Percentiles rank a stretch among this genome's conserved stretches.
phyloP scores from a whole-genome alignment of 495 filamentous ascomycete species.

The Baudoinia panamericana region DNA sequence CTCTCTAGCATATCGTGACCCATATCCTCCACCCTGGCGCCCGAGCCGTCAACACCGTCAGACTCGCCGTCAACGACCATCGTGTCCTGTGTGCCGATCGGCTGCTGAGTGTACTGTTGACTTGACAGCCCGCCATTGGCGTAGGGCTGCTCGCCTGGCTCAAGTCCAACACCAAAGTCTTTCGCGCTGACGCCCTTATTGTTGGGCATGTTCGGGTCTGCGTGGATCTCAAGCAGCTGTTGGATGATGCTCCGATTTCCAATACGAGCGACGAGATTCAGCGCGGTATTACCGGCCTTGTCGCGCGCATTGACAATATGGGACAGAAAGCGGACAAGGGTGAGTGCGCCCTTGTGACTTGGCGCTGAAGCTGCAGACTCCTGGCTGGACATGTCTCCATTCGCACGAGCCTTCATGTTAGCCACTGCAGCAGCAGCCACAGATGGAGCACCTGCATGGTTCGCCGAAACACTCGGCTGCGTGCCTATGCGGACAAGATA shows the following conservation, averaged over 20 bases:
- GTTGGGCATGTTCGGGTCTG: conserved; percentile 79
- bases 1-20: conserved; percentile 43
- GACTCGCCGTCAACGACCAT: conserved; percentile 2
- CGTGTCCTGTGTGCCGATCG: conserved; percentile 24
- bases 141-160: conserved; percentile 30
- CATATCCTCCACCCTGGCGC: conserved; percentile 22
- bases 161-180: conserved; percentile 84
- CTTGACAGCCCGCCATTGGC: conserved; percentile 16
- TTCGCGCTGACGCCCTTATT: conserved; percentile 70
- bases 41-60: conserved; percentile 20
- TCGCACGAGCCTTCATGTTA: conserved; percentile 42
- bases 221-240: conserved; percentile 84
- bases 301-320: conserved; percentile 92
- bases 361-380: neutral
- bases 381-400: conserved; percentile 14
- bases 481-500: conserved; percentile 60
- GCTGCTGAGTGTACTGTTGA: conserved; percentile 1
- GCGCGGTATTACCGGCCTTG: conserved; percentile 81
- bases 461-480: conserved; percentile 2
- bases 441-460: neutral
- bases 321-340: conserved; percentile 78
- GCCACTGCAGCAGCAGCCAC: conserved; percentile 5
- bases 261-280: conserved; percentile 84
- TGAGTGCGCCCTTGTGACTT: conserved; percentile 45
- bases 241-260: conserved; percentile 83